Percentiles rank a stretch among this genome's conserved stretches.
These are phyloP conservation scores for Lotus japonicus DNA, from an alignment of 306 rosid genomes.

Conservation along the genomic window DNA sequence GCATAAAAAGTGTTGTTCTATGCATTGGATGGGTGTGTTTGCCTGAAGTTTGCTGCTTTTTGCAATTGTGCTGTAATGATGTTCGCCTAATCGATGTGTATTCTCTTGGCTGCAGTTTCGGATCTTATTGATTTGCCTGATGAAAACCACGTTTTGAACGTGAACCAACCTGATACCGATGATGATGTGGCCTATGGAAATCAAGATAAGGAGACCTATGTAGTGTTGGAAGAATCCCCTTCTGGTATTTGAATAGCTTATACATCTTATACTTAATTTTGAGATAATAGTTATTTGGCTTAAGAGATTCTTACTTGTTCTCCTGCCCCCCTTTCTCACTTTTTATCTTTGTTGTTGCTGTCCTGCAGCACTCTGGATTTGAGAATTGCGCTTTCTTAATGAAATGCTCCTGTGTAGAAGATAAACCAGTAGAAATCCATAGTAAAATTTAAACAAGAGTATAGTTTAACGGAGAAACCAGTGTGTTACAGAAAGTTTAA, in stretches of 20 bases:
- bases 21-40: no score
- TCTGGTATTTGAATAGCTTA: conserved; percentile 45
- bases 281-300: not conserved
- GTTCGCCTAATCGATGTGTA: not conserved
- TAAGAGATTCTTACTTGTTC: not conserved
- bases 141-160: conserved; percentile 67
- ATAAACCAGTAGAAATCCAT: not conserved
- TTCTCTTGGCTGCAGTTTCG: conserved; percentile 35
- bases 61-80: no score
- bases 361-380: not conserved
- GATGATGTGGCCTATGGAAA: conserved; percentile 59
- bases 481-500: not conserved
- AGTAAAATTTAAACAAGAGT: not conserved
- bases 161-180: conserved; percentile 75
- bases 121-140: conserved; percentile 62
- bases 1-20: no score
- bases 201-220: conserved; percentile 75
- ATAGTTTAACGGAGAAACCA: not conserved
- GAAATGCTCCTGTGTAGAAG: not conserved
- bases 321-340: not conserved
- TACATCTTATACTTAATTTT: not conserved
- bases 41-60: no score
- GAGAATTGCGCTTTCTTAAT: not conserved
- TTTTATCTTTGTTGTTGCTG: not conserved
- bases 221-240: conserved; percentile 74